phyloP scores from a whole-genome alignment of 1,284 basidiomycete species.

The Anthracocystis walkeri region DNA sequence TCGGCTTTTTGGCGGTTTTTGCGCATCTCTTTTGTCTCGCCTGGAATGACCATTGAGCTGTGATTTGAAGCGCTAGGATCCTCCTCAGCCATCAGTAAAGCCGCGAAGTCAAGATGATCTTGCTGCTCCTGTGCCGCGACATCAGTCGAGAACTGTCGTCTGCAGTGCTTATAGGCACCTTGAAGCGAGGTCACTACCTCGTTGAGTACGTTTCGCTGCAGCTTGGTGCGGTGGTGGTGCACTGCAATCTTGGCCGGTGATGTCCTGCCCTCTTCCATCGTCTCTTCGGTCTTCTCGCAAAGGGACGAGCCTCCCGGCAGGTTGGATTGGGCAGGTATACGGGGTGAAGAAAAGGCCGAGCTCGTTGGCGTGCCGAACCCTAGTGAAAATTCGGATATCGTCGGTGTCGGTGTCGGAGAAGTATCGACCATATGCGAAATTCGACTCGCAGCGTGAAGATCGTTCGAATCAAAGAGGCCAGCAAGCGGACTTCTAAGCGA shows the following conservation, averaged over 20 bases:
- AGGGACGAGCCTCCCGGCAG: neutral
- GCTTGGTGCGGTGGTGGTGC: conserved; percentile 33
- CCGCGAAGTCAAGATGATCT: neutral
- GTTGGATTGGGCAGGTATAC: neutral
- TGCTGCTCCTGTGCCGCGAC: neutral
- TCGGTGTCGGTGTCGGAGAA: conserved; percentile 3
- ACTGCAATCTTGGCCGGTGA: conserved; percentile 14
- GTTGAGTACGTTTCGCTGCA: conserved; percentile 31
- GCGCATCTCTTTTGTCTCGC: conserved; percentile 34
- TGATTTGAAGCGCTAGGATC: neutral
- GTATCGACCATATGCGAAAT: neutral
- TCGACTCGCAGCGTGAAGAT: neutral
- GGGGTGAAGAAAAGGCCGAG: neutral
- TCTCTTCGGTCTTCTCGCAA: neutral
- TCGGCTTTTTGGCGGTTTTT: conserved; percentile 38
- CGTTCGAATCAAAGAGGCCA: conserved; percentile 8
- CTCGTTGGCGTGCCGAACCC: conserved; percentile 6
- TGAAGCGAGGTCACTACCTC: conserved; percentile 24
- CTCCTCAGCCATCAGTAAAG: neutral
- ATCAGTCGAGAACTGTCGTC: conserved; percentile 14
- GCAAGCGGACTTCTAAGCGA: conserved; percentile 3
- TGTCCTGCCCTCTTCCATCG: neutral
- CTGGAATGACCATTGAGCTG: neutral
- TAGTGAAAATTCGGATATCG: conserved; percentile 7
- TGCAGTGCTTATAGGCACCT: conserved; percentile 24